phyloP scores from a whole-genome alignment of 2,329 filamentous ascomycete genomes.

The Cryphonectria parasitica region DNA sequence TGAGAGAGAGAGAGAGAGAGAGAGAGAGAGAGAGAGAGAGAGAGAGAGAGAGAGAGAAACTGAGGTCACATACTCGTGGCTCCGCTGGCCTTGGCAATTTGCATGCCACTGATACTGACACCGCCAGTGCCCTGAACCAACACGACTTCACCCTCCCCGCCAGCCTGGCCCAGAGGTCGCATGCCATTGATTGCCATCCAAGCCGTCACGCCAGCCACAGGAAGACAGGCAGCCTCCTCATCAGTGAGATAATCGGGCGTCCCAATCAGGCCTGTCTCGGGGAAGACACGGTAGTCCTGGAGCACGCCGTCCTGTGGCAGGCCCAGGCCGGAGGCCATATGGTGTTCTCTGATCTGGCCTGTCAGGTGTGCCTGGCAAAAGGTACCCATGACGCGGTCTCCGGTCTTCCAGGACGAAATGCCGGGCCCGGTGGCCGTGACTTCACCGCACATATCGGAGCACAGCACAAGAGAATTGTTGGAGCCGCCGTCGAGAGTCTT shows the following conservation, averaged over 20 bases:
- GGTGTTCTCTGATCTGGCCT: conserved; percentile 60
- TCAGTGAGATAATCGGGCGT: conserved; percentile 60
- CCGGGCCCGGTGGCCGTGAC: conserved; percentile 54
- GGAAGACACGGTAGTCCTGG: conserved; percentile 63
- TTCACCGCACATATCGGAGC: conserved; percentile 71
- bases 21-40: conserved; percentile 4
- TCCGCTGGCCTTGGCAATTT: conserved; percentile 58
- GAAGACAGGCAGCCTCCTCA: conserved; percentile 63
- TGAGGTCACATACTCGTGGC: conserved; percentile 45
- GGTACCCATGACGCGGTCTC: conserved; percentile 69
- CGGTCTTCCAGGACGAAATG: conserved; percentile 50
- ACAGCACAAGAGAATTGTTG: conserved; percentile 58
- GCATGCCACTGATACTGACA: conserved; percentile 54
- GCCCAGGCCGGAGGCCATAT: conserved; percentile 63
- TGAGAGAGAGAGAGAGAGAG: not conserved
- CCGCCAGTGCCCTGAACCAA: conserved; percentile 60
- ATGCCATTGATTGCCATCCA: conserved; percentile 69
- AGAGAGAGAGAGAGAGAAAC: not conserved
- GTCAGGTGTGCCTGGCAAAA: conserved; percentile 62
- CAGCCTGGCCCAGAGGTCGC: conserved; percentile 55
- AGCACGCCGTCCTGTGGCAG: conserved; percentile 62
- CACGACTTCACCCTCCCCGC: conserved; percentile 50
- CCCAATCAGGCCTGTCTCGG: conserved; percentile 57
- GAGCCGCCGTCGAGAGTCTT: conserved; percentile 48
- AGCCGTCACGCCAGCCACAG: conserved; percentile 65